A percentile compares a stretch with the other conserved stretches of the same genome.
These are phyloP conservation scores for Lanmaoa rubissima DNA, from an alignment of 768 basidiomycete genomes.

Conservation along the genomic window DNA sequence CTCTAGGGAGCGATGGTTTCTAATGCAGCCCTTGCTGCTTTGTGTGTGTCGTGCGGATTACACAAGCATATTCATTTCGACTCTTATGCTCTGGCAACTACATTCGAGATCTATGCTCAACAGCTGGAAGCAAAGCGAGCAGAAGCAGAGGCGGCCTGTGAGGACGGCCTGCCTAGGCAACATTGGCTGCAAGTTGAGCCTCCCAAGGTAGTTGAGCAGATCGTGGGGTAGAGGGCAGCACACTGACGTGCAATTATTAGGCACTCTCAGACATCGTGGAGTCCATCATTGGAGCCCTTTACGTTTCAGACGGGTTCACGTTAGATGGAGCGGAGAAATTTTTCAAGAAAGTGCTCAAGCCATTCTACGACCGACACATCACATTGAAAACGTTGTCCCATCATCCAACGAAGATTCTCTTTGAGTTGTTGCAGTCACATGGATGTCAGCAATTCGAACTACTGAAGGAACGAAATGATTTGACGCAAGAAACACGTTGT, in stretches of 20 bases:
- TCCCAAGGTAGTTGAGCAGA: conserved; percentile 57
- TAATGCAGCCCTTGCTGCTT: conserved; percentile 70
- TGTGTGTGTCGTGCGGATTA: conserved; percentile 70
- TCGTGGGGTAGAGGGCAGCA: not conserved
- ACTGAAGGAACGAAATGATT: conserved; percentile 45
- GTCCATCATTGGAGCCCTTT: conserved; percentile 75
- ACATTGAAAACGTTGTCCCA: conserved; percentile 68
- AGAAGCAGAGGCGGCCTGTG: conserved; percentile 49
- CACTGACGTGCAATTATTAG: conserved; percentile 36
- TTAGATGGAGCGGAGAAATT: conserved; percentile 58
- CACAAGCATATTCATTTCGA: conserved; percentile 59
- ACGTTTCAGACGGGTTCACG: conserved; percentile 71
- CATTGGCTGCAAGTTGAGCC: conserved; percentile 78
- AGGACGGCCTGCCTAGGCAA: conserved; percentile 56
- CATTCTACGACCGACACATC: conserved; percentile 78
- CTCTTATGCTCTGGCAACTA: conserved; percentile 47
- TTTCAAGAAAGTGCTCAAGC: conserved; percentile 66
- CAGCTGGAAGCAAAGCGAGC: conserved; percentile 46
- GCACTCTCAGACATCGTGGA: conserved; percentile 78
- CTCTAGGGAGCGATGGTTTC: conserved; percentile 81
- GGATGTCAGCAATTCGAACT: conserved; percentile 68
- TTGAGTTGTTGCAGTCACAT: conserved; percentile 69
- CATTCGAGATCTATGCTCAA: conserved; percentile 53
- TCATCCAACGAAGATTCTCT: conserved; percentile 74
- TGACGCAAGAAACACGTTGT: conserved; percentile 41